A percentile compares a stretch with the other conserved stretches of the same genome.
Evolutionary conservation across 495 filamentous ascomycete species (phyloP).

Genomic region (Penicillium fimorum): DNA sequence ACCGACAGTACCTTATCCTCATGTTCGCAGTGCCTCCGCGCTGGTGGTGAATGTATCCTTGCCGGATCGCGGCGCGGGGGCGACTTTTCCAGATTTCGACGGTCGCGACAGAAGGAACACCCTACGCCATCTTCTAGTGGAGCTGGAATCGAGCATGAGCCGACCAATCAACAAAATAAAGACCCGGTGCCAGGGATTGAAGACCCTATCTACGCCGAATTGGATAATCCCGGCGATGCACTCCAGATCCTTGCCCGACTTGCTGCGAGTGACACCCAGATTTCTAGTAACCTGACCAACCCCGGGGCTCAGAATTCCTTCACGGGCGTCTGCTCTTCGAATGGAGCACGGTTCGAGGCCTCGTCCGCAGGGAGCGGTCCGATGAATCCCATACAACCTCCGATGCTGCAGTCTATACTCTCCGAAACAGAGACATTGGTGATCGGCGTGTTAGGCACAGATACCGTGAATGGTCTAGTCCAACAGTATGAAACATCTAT

Average conservation of each 20-base stretch:
- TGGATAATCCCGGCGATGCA: slow-evolving; percentile 6
- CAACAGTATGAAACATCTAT: too few species aligned
- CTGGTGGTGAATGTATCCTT: background rate
- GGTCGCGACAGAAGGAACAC: too few species aligned
- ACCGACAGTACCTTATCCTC: too few species aligned
- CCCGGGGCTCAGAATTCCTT: too few species aligned
- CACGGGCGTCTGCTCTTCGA: too few species aligned
- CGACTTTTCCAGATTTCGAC: slow-evolving; percentile 4
- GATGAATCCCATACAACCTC: background rate
- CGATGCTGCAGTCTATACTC: background rate
- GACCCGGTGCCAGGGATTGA: background rate
- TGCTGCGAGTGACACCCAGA: background rate
- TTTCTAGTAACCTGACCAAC: too few species aligned
- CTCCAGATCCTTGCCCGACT: slow-evolving; percentile 8
- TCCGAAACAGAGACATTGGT: slow-evolving; percentile 10
- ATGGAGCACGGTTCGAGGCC: too few species aligned
- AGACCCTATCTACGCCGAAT: slow-evolving; percentile 9
- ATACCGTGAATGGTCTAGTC: background rate
- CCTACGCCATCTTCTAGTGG: too few species aligned
- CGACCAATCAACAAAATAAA: too few species aligned
- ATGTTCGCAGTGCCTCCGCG: slow-evolving; percentile 4
- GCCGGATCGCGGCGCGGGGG: slow-evolving; percentile 5
- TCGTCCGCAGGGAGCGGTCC: too few species aligned
- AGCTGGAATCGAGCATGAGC: too few species aligned
- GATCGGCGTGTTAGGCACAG: slow-evolving; percentile 4